Evolutionary conservation across 257 asterid species (phyloP), one percentile per base, ranked within the genome.

Genomic region (Cinchona pubescens): DNA sequence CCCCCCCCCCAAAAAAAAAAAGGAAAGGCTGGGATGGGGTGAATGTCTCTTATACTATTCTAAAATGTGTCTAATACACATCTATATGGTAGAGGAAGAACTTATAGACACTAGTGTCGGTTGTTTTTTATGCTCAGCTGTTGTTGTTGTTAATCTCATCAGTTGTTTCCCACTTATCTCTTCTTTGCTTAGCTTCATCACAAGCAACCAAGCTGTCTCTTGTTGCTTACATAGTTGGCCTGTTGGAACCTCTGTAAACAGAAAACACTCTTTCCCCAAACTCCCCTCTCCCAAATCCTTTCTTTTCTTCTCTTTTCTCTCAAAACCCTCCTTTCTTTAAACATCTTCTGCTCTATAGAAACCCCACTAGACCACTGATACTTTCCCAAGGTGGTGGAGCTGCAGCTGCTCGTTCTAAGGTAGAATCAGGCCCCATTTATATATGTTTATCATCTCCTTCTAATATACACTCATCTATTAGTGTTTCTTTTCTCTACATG

Each of bases 31-130:
- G n/a, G n/a, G n/a, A n/a, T n/a, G n/a, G n/a, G n/a, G n/a, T n/a
- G n/a, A n/a, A n/a, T n/a, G n/a, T n/a, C n/a, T n/a, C n/a, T n/a
- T n/a, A n/a, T n/a, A n/a, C n/a, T n/a, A n/a, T n/a, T n/a, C n/a
- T n/a, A n/a, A n/a, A n/a, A n/a, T n/a, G n/a, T n/a, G n/a, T n/a
- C n/a, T n/a, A n/a, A n/a, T n/a, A n/a, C n/a, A n/a, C n/a, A n/a
- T n/a, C n/a, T n/a, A n/a, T n/a, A n/a, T n/a, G 98, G 96, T 96
- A 88, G 92, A 90, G 93, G 97, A 83, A 86, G 97, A 94, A 92
- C 97, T 92, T 94, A n/a, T n/a, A n/a, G 99, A 94, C 97, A 61
- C 86, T 91, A n/a, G n/a, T n/a, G 97, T 94, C 97, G 92, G 94
- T 86, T 87, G 91, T 88, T 87, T 91, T n/a, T 86, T 82, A 76